Evolutionary conservation across 352 stramenopile genomes (phyloP), one percentile per base, ranked within the genome.

Genomic region (Achlya hypogyna): DNA sequence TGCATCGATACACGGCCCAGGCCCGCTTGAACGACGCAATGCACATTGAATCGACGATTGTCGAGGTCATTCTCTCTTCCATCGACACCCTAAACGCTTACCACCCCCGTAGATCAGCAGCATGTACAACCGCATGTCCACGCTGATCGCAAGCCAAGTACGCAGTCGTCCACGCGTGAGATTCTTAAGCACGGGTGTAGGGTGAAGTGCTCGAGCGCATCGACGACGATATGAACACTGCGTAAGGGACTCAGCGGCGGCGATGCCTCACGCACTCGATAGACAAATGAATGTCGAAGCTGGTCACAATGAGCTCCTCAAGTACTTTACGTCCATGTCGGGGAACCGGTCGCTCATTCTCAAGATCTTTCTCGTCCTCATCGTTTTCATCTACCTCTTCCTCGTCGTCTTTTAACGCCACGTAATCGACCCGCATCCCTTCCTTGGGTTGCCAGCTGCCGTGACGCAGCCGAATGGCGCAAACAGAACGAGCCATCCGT

Each of bases 91-190:
- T 54, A 18, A 70, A 28, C 38, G 38, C 12, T 34, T 3, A 29
- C 53, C 29, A 16, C 52, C 9, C 23, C 3, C 53, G 16, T 62
- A 93, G 84, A 93, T 93, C 62, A 88, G 79, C 28, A 80, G 82
- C 23, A 93, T 93, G 85, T 93, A 91, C 74, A 91, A 80, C 14
- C 78, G 82, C 14, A 93, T 93, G 85, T 82, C 85, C 31, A 88
- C 76, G 1, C 88, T 93, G 81, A 79, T 93, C 4, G 76, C 81
- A 0, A 64, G 35, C 54, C 54, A 64, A 28, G 54, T 64, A 38
- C 10, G 34, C 16, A 9, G 22, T 45, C 29, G 22, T 60, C 12
- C 6, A 9, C n/a, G 38, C 27, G 25, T 63, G 5, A 43, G 22
- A 20, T 31, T 1, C 16, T 35, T 10, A 35, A 18, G 22, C 18